Evolutionary conservation across 768 basidiomycete genomes (phyloP), one percentile per base, ranked within the genome.

Genomic region (Pleurotus pulmonarius): DNA sequence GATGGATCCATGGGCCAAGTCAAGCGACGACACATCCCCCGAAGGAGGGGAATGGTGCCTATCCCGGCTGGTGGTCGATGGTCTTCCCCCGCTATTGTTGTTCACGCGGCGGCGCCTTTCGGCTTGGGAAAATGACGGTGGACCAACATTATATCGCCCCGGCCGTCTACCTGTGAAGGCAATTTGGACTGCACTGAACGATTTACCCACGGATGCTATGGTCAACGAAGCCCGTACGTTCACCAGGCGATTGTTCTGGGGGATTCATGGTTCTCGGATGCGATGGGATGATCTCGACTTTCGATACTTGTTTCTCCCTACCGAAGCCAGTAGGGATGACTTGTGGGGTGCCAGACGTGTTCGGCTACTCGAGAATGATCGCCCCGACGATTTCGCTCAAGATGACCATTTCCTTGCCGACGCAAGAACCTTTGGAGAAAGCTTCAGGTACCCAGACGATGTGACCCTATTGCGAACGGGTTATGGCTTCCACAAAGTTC

Each of bases 221-320:
- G 60, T 86, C 0, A 54, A 60, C 11, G 65, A 64, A 9, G 86
- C 86, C 0, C 72, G 72, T 29, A 63, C 70, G 18, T 87, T 73
- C 61, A 87, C 90, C 1, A 73, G 83, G 46, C 78, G 70, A 49
- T 55, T 90, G 8, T 86, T 91, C 64, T 85, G 81, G 82, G 73
- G 75, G n/a, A 59, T 83, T 2, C 80, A 81, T 57, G 77, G 80
- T 16, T 61, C 75, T 11, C 78, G 86, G 22, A 87, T 90, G 87
- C 64, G 73, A 2, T 86, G 85, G 80, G 75, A 81, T 18, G 69
- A 79, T 26, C 65, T 79, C 26, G 78, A 88, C 63, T 90, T 88
- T 63, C 70, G 79, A 1, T 87, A 89, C 59, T 74, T 90, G 11
- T 79, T 90, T 58, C 63, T 85, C 1, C 80, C 80, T 1, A 58